These are phyloP conservation scores for Oryza meridionalis DNA, from an alignment of 176 grass and related monocot species.

Conservation along the genomic window DNA sequence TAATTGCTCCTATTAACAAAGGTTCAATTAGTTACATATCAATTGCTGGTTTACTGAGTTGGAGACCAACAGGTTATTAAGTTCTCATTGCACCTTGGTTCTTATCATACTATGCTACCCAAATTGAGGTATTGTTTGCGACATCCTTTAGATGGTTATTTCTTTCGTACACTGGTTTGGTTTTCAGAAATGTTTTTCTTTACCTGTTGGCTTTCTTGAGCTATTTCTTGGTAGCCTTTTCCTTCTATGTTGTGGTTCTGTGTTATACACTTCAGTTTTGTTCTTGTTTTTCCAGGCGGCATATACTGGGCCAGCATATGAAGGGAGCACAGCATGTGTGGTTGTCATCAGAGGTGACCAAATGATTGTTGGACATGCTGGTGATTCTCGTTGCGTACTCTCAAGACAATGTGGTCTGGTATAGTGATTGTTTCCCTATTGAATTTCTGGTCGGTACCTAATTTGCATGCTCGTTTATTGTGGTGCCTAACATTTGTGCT, in stretches of 20 bases:
- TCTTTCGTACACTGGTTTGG: neutral
- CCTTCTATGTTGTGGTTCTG: constrained; percentile 10
- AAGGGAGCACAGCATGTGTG: constrained; percentile 38
- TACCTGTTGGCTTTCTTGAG: neutral
- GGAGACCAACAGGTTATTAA: constrained; percentile 21
- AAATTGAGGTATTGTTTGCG: constrained; percentile 30
- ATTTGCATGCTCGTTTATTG: neutral
- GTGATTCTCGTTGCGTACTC: constrained; percentile 42
- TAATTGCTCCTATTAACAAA: constrained; percentile 3
- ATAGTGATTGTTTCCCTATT: too few relatives aligned
- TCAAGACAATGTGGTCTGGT: constrained; percentile 37
- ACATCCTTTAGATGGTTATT: neutral
- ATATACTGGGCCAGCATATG: neutral
- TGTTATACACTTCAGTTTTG: neutral
- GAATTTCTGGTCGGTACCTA: constrained; percentile 10
- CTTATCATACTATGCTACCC: constrained; percentile 12
- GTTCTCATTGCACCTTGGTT: constrained; percentile 25
- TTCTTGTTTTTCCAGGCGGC: neutral
- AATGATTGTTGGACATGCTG: constrained; percentile 41
- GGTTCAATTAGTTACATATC: neutral
- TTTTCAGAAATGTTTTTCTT: neutral
- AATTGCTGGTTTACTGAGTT: constrained; percentile 11
- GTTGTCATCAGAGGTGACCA: constrained; percentile 20
- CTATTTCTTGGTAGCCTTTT: neutral
- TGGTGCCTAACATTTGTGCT: constrained; percentile 10